Conservation (phyloP, 208 protist genomes). For the Acanthamoeba royreba region DNA sequence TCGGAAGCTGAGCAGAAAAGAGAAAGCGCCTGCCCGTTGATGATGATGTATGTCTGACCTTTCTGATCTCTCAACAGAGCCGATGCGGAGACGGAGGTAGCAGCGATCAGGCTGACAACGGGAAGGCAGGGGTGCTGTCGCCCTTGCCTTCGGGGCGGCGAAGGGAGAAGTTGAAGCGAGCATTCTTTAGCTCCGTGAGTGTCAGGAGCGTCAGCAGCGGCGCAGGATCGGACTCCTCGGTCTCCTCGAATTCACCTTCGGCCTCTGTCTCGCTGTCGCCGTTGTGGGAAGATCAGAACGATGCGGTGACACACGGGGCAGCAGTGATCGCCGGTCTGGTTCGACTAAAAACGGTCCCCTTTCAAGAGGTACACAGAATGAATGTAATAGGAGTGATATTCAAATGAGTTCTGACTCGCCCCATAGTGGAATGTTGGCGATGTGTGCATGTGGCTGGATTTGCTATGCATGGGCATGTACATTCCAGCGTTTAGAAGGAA, state of each 20-base stretch:
- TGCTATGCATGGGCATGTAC: constrained; percentile 18
- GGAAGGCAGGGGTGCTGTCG: no score
- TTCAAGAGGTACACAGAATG: background rate
- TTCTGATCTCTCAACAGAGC: no score
- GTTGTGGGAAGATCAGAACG: background rate
- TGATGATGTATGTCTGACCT: no score
- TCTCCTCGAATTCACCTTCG: no score
- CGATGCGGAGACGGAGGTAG: no score
- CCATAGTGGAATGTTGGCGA: background rate
- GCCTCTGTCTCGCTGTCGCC: background rate
- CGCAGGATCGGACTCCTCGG: background rate
- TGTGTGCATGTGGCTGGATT: constrained; percentile 7
- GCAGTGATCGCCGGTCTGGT: background rate
- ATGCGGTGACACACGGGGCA: background rate
- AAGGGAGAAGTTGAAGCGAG: background rate
- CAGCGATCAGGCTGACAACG: no score
- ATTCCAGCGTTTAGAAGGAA: background rate
- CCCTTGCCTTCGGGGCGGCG: background rate
- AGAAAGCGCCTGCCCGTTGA: no score
- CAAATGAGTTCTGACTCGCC: background rate
- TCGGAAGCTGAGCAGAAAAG: no score
- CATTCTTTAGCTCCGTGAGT: background rate
- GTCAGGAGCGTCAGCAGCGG: background rate
- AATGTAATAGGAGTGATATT: no score
- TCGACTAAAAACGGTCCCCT: background rate